These are phyloP conservation scores for Rubroboletus pulcherrimus DNA, from an alignment of 768 basidiomycete genomes.

Conservation along the genomic window DNA sequence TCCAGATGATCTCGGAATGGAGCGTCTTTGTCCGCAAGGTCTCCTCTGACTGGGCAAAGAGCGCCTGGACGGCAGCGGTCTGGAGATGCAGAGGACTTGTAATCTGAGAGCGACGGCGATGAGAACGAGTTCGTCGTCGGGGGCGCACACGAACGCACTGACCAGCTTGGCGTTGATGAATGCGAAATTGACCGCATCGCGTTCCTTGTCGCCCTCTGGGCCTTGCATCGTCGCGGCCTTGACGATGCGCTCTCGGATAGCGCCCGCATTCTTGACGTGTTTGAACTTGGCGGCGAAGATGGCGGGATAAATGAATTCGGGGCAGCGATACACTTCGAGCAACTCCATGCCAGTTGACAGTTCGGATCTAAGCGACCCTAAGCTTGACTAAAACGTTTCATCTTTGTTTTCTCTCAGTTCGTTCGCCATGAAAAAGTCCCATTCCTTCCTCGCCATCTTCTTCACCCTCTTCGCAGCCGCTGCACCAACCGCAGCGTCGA, in stretches of 20 bases:
- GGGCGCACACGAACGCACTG: slow-evolving; percentile 28
- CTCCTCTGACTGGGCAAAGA: slow-evolving; percentile 61
- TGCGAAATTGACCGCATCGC: slow-evolving; percentile 81
- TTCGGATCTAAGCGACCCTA: slow-evolving; percentile 1
- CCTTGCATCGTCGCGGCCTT: slow-evolving; percentile 61
- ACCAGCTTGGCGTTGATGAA: slow-evolving; percentile 88
- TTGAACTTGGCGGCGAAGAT: slow-evolving; percentile 67
- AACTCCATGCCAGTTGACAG: slow-evolving; percentile 12
- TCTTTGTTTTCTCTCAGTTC: too few species aligned
- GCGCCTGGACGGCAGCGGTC: slow-evolving; percentile 78
- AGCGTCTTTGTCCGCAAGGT: slow-evolving; percentile 77
- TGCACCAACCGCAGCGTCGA: slow-evolving; percentile 31
- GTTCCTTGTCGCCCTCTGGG: slow-evolving; percentile 58
- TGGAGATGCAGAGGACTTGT: slow-evolving; percentile 77
- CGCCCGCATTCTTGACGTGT: slow-evolving; percentile 58
- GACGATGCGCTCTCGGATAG: slow-evolving; percentile 64
- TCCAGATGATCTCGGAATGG: slow-evolving; percentile 89
- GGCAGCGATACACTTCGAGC: slow-evolving; percentile 57
- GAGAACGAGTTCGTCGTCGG: slow-evolving; percentile 1
- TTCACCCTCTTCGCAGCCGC: slow-evolving; percentile 32
- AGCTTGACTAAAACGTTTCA: too few species aligned
- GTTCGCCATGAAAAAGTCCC: too few species aligned
- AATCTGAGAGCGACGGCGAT: slow-evolving; percentile 49
- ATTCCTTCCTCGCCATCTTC: slow-evolving; percentile 25
- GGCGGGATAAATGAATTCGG: slow-evolving; percentile 44